Conservation (phyloP, 495 filamentous ascomycete species). For the Aspergillus nanangensis region DNA sequence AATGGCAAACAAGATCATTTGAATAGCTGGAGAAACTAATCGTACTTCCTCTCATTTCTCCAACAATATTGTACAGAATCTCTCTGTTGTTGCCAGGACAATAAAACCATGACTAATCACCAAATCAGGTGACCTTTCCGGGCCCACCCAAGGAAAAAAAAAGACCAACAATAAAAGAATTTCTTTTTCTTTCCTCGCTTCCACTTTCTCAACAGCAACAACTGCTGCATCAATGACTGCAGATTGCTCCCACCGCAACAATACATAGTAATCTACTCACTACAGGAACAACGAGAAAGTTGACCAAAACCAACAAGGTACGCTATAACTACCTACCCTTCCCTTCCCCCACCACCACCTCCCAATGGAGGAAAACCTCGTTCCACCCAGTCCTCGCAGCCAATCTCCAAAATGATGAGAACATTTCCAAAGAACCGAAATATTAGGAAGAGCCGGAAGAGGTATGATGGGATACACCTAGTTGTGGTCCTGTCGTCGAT, state of each 20-base stretch:
- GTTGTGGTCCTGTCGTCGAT: slow-evolving; percentile 36
- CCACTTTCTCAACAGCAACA: background rate
- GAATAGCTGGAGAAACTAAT: too few relatives aligned
- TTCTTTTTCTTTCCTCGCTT: background rate
- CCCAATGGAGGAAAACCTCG: background rate
- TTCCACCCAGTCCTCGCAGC: slow-evolving; percentile 9
- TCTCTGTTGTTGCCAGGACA: too few relatives aligned
- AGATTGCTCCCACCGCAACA: background rate
- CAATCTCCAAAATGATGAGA: slow-evolving; percentile 40
- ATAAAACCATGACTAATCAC: background rate
- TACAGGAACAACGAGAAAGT: too few relatives aligned
- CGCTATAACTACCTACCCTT: background rate
- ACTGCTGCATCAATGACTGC: background rate
- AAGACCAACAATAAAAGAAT: slow-evolving; percentile 1
- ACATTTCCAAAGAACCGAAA: slow-evolving; percentile 37
- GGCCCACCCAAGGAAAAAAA: background rate
- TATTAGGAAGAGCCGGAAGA: slow-evolving; percentile 54
- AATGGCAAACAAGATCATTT: too few relatives aligned
- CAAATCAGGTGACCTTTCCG: background rate
- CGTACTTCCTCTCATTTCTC: too few relatives aligned
- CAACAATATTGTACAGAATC: too few relatives aligned
- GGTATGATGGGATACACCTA: slow-evolving; percentile 35
- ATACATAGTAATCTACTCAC: too few relatives aligned
- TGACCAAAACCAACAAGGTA: too few relatives aligned
- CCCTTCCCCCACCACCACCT: background rate